phyloP scores from a whole-genome alignment of 2,329 filamentous ascomycete species.

The Ilyonectria mors-panacis region DNA sequence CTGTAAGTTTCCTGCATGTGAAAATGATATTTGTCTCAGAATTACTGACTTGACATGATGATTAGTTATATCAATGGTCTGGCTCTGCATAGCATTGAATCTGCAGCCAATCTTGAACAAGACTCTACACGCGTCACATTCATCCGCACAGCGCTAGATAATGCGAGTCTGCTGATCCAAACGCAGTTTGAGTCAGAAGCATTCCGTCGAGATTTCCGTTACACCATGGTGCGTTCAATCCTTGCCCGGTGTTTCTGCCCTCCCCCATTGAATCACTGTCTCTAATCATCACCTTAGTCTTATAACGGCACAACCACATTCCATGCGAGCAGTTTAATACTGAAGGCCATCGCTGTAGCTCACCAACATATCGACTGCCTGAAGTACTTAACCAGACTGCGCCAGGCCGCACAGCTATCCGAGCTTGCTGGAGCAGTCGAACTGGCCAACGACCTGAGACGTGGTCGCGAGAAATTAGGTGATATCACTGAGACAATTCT shows the following conservation, averaged over 20 bases:
- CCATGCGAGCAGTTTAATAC: background rate
- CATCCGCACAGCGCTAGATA: background rate
- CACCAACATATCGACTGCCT: background rate
- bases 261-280: background rate
- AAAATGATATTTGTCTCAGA: too few relatives aligned
- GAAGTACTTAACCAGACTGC: background rate
- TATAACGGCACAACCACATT: background rate
- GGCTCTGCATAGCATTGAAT: background rate
- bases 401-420: background rate
- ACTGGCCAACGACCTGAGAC: background rate
- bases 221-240: background rate
- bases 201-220: background rate
- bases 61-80: background rate
- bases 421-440: background rate
- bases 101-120: background rate
- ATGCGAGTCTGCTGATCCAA: slow-evolving; percentile 3
- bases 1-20: background rate
- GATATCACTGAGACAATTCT: background rate
- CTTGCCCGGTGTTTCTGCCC: too few relatives aligned
- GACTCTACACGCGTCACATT: background rate
- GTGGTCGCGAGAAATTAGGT: background rate
- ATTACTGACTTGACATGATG: too few relatives aligned
- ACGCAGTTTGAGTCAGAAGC: background rate
- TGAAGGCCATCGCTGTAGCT: background rate
- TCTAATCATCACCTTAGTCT: background rate